Evolutionary conservation across 371 early-diverging fungal genomes (phyloP).

Genomic region (Syncephalastrum racemosum): DNA sequence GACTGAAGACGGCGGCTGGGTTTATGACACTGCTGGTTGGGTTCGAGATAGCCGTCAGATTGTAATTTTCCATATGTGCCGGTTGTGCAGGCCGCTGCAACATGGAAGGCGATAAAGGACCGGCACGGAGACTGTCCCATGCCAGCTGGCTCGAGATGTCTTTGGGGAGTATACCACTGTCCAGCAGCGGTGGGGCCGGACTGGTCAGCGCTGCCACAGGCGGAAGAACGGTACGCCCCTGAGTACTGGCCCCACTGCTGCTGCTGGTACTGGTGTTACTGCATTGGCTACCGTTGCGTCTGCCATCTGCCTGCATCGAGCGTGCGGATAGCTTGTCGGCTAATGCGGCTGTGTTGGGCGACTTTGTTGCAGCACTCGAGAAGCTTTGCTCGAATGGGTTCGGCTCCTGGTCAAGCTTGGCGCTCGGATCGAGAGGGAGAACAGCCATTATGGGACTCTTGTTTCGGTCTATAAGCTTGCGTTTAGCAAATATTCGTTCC

Average conservation of each 20-base stretch:
- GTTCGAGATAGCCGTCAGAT: too few relatives aligned
- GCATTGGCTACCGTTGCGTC: background rate
- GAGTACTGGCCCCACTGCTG: slow-evolving; percentile 13
- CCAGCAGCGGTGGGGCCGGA: slow-evolving; percentile 29
- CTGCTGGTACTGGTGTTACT: slow-evolving; percentile 5
- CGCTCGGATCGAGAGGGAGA: slow-evolving; percentile 36
- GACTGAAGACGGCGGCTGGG: too few relatives aligned
- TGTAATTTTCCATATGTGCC: slow-evolving; percentile 12
- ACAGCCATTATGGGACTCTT: slow-evolving; percentile 40
- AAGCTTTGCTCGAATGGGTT: slow-evolving; percentile 89
- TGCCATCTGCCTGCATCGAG: background rate
- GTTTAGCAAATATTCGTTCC: too few relatives aligned
- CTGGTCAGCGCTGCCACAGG: slow-evolving; percentile 47
- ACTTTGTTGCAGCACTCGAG: slow-evolving; percentile 38
- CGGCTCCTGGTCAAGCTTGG: slow-evolving; percentile 78
- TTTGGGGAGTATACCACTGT: slow-evolving; percentile 40
- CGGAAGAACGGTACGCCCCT: slow-evolving; percentile 26
- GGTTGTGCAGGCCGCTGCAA: slow-evolving; percentile 64
- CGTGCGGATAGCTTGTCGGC: slow-evolving; percentile 1
- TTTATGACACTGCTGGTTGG: too few relatives aligned
- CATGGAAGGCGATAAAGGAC: slow-evolving; percentile 78
- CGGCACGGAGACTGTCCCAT: slow-evolving; percentile 71
- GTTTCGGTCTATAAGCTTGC: too few relatives aligned
- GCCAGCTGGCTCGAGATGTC: slow-evolving; percentile 48
- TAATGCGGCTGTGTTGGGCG: background rate